Percentiles rank a stretch among this genome's conserved stretches.
Evolutionary conservation across 2,329 filamentous ascomycete species (phyloP).

Genomic region (Nemania serpens): DNA sequence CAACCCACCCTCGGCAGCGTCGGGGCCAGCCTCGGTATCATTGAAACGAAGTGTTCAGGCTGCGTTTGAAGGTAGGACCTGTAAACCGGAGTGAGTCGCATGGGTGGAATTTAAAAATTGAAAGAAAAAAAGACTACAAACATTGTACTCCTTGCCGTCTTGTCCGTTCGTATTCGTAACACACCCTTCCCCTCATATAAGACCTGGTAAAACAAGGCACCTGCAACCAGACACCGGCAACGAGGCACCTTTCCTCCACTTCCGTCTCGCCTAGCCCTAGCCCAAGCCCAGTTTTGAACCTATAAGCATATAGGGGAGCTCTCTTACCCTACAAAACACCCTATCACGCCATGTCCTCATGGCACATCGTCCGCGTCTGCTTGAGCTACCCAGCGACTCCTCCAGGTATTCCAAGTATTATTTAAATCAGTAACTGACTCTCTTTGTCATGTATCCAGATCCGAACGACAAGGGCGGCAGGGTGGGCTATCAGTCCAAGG

Average conservation of each 20-base stretch:
- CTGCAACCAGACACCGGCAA: too few relatives aligned
- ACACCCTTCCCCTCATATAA: too few relatives aligned
- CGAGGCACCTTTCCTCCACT: too few relatives aligned
- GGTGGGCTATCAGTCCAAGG: conserved; percentile 70
- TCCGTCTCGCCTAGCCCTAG: too few relatives aligned
- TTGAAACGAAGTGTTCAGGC: conserved; percentile 65
- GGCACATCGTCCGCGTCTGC: background rate
- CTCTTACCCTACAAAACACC: background rate
- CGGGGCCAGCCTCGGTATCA: conserved; percentile 53
- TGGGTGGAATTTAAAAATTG: too few relatives aligned
- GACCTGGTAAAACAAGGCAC: too few relatives aligned
- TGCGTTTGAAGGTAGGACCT: conserved; percentile 60
- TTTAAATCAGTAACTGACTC: conserved; percentile 1
- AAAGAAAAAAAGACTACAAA: too few relatives aligned
- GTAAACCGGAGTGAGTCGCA: too few relatives aligned
- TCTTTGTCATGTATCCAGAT: conserved; percentile 51
- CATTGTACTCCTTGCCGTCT: too few relatives aligned
- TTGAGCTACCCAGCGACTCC: background rate
- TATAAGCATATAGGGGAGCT: background rate
- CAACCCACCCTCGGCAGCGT: conserved; percentile 57
- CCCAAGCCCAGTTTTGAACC: too few relatives aligned
- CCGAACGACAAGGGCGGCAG: conserved; percentile 53
- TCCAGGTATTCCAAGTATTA: background rate
- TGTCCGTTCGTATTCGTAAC: too few relatives aligned
- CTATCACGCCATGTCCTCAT: background rate